Evolutionary conservation across 2,329 filamentous ascomycete genomes (phyloP).

Genomic region (Talaromyces piceae): DNA sequence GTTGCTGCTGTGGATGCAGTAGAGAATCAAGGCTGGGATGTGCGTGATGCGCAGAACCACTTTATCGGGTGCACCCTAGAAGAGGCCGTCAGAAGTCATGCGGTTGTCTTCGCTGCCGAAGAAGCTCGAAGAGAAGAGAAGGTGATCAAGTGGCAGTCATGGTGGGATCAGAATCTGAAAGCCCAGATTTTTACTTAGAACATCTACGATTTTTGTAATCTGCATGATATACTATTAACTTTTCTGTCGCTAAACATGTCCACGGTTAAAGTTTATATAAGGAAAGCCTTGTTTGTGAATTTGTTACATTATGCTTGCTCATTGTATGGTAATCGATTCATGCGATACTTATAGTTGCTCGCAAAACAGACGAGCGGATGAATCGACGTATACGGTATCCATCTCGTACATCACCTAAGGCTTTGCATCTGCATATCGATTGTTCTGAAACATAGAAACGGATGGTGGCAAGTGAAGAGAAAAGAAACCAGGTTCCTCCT

Average conservation of each 20-base stretch:
- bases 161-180: slow-evolving; percentile 59
- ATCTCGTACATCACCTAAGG: neutral
- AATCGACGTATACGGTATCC: neutral
- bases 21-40: slow-evolving; percentile 60
- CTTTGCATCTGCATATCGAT: neutral
- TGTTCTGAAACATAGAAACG: neutral
- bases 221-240: neutral
- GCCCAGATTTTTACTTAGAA: slow-evolving; percentile 5
- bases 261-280: neutral
- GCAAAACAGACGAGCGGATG: neutral
- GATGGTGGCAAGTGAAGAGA: neutral
- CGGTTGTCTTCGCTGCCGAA: slow-evolving; percentile 88
- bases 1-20: slow-evolving; percentile 74
- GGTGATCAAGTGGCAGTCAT: slow-evolving; percentile 66
- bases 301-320: neutral
- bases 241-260: neutral
- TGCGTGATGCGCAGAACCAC: slow-evolving; percentile 63
- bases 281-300: slow-evolving; percentile 3
- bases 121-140: slow-evolving; percentile 64
- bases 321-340: neutral
- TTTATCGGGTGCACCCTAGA: slow-evolving; percentile 77
- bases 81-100: slow-evolving; percentile 83
- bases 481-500: neutral
- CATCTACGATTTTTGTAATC: neutral
- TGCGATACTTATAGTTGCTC: neutral